Conservation (phyloP, 164 flowering plant species). For the Vitis vinifera region DNA sequence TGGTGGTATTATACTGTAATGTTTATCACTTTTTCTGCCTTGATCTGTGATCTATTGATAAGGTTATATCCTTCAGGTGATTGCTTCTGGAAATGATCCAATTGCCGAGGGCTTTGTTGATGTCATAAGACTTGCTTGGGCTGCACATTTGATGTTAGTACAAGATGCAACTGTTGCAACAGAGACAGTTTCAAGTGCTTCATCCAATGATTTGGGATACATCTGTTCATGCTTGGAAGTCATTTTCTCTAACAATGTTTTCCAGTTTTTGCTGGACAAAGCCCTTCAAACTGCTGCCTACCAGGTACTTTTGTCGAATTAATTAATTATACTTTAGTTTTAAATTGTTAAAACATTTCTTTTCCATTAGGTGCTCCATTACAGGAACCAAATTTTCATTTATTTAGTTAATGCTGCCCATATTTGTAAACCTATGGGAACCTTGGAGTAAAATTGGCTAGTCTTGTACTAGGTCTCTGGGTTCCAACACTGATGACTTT, state of each 20-base stretch:
- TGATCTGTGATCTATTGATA: conserved; percentile 2
- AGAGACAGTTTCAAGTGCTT: conserved; percentile 50
- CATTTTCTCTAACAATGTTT: conserved; percentile 70
- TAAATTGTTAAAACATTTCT: background rate
- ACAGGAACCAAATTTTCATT: background rate
- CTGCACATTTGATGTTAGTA: conserved; percentile 76
- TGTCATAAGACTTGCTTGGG: conserved; percentile 82
- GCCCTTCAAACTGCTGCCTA: conserved; percentile 85
- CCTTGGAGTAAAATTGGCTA: background rate
- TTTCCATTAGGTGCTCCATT: background rate
- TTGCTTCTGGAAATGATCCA: conserved; percentile 62
- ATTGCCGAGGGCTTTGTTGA: conserved; percentile 72
- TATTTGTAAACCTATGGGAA: background rate
- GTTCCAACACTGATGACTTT: background rate
- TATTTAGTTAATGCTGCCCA: background rate
- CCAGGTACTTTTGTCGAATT: conserved; percentile 48
- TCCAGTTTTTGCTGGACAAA: conserved; percentile 82
- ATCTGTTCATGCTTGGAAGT: conserved; percentile 69
- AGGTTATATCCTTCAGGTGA: conserved; percentile 47
- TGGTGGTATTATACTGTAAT: background rate
- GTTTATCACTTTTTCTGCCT: background rate
- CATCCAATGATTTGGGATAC: conserved; percentile 51
- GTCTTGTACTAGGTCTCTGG: background rate
- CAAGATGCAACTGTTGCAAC: conserved; percentile 50
- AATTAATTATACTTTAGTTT: background rate